Evolutionary conservation across 495 filamentous ascomycete species (phyloP).

Genomic region (Gamarada debralockiae): DNA sequence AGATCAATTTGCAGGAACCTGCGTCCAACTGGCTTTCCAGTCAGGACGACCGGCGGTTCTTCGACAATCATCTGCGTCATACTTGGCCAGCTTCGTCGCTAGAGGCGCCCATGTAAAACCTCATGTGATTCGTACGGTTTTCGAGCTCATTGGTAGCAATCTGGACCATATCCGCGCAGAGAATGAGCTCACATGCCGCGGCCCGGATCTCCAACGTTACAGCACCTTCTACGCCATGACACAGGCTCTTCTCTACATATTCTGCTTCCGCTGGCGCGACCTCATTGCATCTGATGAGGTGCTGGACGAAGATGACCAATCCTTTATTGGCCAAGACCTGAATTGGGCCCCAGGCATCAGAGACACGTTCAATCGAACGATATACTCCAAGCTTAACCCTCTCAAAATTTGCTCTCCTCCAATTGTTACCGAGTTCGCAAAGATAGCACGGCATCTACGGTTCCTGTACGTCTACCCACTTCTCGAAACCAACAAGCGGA

Average conservation of each 20-base stretch:
- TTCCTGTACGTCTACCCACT: conserved; percentile 85
- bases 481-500: conserved; percentile 86
- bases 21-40: conserved; percentile 63
- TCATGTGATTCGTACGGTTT: conserved; percentile 72
- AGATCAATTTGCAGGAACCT: conserved; percentile 75
- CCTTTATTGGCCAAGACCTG: conserved; percentile 58
- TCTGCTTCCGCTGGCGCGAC: conserved; percentile 97
- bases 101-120: conserved; percentile 75
- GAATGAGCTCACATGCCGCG: conserved; percentile 65
- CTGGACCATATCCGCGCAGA: conserved; percentile 61
- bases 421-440: conserved; percentile 89
- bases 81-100: conserved; percentile 89
- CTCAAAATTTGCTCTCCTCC: conserved; percentile 92
- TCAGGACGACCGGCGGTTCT: conserved; percentile 58
- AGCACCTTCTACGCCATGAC: conserved; percentile 80
- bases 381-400: conserved; percentile 87
- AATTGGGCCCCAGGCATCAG: conserved; percentile 70
- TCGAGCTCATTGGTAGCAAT: conserved; percentile 68
- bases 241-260: conserved; percentile 91
- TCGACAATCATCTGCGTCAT: conserved; percentile 83
- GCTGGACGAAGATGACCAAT: conserved; percentile 54
- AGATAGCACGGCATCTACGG: conserved; percentile 74
- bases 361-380: conserved; percentile 64
- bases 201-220: conserved; percentile 80
- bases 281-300: conserved; percentile 57